Evolutionary conservation across 495 filamentous ascomycete genomes (phyloP), one percentile per base, ranked within the genome.

Genomic region (Penicillium goetzii): DNA sequence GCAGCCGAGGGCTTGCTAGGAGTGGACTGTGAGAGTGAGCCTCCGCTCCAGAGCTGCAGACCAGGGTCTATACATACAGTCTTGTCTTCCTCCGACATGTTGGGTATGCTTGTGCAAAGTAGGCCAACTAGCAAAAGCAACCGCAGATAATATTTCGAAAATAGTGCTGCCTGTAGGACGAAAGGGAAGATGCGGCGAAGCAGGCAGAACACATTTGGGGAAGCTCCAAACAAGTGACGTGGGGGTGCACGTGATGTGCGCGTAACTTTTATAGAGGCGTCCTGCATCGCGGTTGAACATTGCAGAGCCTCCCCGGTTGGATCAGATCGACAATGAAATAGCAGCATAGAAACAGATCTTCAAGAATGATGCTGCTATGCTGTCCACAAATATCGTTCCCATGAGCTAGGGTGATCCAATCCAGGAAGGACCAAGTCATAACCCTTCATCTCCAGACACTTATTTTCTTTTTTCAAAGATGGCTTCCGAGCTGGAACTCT

Each of bases 401-500:
- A 51, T 60, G 9, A 60, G 21, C 14, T 26, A 52, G 34, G 23
- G 23, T n/a, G 15, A 10, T 26, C 28, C 17, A 26, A n/a, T 28
- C 15, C 33, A 23, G 21, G 10, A 30, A 43, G 15, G 47, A 26
- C 15, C 10, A 19, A 30, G 40, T 21, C n/a, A 34, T 49, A 58
- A n/a, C 56, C 34, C 52, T 41, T 47, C 7, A 6, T 26, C 23
- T 34, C 30, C 47, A 17, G 4, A 34, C 19, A 14, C 19, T 23
- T 34, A 52, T 41, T 51, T 19, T 33, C 30, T 17, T 10, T 17
- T 53, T 38, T 30, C 32, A 45, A 65, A 65, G 64, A 82, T 80
- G 79, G 69, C 73, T 64, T 77, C 77, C n/a, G 80, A 82, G 30
- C 59, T 77, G 63, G 86, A 89, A 58, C 78, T 92, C 15, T 80